Evolutionary conservation across 2,329 filamentous ascomycete species (phyloP).

Genomic region (Thelonectria blattea): DNA sequence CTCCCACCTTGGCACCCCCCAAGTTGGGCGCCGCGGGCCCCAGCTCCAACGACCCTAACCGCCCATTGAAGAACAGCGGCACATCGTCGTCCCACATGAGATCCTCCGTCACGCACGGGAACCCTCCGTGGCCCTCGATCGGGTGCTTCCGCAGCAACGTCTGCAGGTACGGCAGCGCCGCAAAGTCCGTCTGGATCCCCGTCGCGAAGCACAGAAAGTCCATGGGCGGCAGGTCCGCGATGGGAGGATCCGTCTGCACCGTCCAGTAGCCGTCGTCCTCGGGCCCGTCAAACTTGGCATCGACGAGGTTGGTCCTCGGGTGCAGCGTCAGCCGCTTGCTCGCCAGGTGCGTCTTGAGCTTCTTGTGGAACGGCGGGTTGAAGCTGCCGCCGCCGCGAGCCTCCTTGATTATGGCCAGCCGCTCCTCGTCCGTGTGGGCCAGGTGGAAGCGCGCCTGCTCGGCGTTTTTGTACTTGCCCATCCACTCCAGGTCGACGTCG

Average conservation of each 20-base stretch:
- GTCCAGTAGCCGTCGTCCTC: slow-evolving; percentile 45
- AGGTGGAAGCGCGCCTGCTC: slow-evolving; percentile 80
- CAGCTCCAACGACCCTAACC: slow-evolving; percentile 69
- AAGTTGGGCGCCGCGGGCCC: slow-evolving; percentile 77
- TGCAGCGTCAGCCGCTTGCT: slow-evolving; percentile 60
- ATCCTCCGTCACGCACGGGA: slow-evolving; percentile 78
- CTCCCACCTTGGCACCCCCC: slow-evolving; percentile 73
- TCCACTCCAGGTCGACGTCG: slow-evolving; percentile 78
- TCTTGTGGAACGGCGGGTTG: slow-evolving; percentile 70
- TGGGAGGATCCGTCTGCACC: slow-evolving; percentile 59
- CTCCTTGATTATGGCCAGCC: slow-evolving; percentile 67
- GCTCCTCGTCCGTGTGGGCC: slow-evolving; percentile 73
- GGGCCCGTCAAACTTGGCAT: slow-evolving; percentile 55
- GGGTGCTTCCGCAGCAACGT: slow-evolving; percentile 65
- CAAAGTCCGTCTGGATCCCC: slow-evolving; percentile 69
- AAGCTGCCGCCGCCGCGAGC: slow-evolving; percentile 80
- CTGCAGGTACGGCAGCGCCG: slow-evolving; percentile 64
- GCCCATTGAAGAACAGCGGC: slow-evolving; percentile 74
- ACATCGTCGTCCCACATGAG: slow-evolving; percentile 77
- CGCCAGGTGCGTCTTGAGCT: slow-evolving; percentile 65
- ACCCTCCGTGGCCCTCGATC: slow-evolving; percentile 65
- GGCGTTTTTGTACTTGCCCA: slow-evolving; percentile 81
- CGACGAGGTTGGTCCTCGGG: slow-evolving; percentile 61
- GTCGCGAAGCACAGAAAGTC: slow-evolving; percentile 81
- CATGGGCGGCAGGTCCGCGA: slow-evolving; percentile 59